Percentiles rank a stretch among this genome's conserved stretches.
Evolutionary conservation across 257 asterid genomes (phyloP).

Genomic region (Solanum paucissectum): DNA sequence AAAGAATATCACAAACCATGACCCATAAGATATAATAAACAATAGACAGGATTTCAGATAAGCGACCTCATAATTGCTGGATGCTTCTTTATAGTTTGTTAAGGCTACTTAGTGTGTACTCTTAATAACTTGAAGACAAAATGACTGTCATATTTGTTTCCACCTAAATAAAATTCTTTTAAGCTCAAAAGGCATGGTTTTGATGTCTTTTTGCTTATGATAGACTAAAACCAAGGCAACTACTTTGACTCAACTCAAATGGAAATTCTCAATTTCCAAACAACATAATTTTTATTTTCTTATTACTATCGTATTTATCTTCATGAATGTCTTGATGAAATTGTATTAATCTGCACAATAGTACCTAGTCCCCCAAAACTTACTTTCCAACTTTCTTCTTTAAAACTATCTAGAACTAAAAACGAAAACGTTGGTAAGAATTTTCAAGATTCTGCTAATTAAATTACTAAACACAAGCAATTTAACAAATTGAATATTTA

Average conservation of each 20-base stretch:
- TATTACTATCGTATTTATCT: not conserved
- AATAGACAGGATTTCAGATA: not conserved
- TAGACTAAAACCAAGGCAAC: not conserved
- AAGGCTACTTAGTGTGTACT: not conserved
- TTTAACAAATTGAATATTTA: not conserved
- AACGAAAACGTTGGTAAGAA: no score
- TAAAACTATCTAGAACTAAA: not conserved
- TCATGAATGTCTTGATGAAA: not conserved
- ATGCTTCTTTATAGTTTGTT: not conserved
- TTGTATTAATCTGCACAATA: not conserved
- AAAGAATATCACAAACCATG: not conserved
- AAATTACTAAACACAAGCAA: not conserved
- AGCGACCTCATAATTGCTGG: not conserved
- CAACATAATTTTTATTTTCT: not conserved
- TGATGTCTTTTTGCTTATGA: not conserved
- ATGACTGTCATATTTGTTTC: not conserved
- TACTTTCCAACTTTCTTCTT: not conserved
- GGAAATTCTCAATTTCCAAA: not conserved
- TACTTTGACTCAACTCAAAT: not conserved
- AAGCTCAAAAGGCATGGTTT: not conserved
- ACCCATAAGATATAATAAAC: not conserved
- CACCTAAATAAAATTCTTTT: not conserved
- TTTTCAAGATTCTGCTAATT: not conserved
- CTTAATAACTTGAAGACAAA: not conserved
- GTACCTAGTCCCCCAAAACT: not conserved